phyloP scores from a whole-genome alignment of 163 green algal species.

The Scenedesmus sp. region DNA sequence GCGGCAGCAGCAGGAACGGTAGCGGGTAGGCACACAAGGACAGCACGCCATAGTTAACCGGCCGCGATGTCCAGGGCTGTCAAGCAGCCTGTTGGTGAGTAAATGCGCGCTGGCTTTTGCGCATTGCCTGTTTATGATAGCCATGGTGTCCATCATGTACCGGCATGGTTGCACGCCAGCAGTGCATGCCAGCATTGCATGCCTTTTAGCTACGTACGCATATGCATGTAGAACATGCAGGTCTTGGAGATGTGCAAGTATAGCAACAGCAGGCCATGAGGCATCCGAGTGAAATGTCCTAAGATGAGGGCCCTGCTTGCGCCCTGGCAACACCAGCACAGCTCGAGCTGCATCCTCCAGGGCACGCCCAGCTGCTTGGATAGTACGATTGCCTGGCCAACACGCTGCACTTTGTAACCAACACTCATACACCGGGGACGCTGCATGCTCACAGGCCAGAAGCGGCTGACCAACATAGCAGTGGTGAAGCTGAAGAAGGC shows the following conservation, averaged over 20 bases:
- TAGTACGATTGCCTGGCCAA: too few relatives aligned
- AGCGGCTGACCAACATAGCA: conserved; percentile 98
- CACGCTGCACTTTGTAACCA: too few relatives aligned
- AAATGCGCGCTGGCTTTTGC: too few relatives aligned
- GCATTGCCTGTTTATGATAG: too few relatives aligned
- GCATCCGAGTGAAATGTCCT: too few relatives aligned
- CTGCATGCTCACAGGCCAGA: conserved; percentile 92
- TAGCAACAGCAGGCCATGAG: too few relatives aligned
- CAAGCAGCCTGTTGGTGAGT: conserved; percentile 55
- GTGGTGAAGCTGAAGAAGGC: conserved; percentile 95
- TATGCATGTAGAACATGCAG: too few relatives aligned
- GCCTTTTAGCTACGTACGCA: not conserved
- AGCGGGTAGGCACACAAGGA: not conserved
- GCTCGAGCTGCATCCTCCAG: not conserved
- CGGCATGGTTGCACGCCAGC: not conserved
- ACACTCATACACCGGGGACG: too few relatives aligned
- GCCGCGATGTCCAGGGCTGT: conserved; percentile 38
- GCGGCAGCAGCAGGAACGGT: too few relatives aligned
- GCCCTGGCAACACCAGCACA: too few relatives aligned
- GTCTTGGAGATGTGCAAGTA: too few relatives aligned
- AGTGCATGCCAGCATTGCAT: not conserved
- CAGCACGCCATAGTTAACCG: not conserved
- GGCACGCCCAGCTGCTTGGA: too few relatives aligned
- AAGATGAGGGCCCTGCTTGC: not conserved
- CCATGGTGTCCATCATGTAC: not conserved